Evolutionary conservation across 148 eudicot genomes (phyloP), one percentile per base, ranked within the genome.

Genomic region (Linanthus parryae): DNA sequence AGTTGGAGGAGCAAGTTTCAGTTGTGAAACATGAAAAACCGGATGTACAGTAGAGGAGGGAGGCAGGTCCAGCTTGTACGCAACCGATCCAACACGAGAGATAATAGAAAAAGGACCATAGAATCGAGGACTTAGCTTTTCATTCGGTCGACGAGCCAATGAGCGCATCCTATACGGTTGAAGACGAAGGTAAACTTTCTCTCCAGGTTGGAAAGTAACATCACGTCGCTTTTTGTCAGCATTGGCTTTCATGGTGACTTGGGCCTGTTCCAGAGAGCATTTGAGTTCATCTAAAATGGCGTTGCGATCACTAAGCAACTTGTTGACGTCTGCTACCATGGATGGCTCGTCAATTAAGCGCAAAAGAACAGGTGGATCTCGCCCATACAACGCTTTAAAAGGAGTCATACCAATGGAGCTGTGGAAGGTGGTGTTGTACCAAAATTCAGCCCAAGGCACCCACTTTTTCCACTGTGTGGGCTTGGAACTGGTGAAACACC

Each of bases 361-460:
- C 2, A 10, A 4, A 3, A 9, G 4, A 41, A 5, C 6, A 17
- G 12, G 46, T 3, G 14, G 46, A 8, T 23, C 13, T 14, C 10
- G 52, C 7, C 52, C 6, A 14, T 24, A 26, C 0, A n/a, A 1
- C 1, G 18, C 51, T 1, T 24, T 1, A 12, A 47, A 47, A 16
- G 30, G 51, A 3, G 51, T 24, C 33, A 47, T 6, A 1, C 18
- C 31, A 23, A 26, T 3, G 2, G 51, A 24, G 9, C 33, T 1
- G n/a, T 47, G 51, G 14, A 9, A 47, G 15, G 31, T 13, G 1
- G 30, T 8, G 8, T 47, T 47, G n/a, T 47, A 47, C 51, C 51
- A 47, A 25, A 23, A 47, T 12, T 47, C 51, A 3, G 27, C 51
- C 51, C 33, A 47, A 2, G 51, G 7, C 4, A 47, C 1, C 8